Base-by-base conservation (phyloP, 2,329 filamentous ascomycete species). In the Sphaerulina populicola region DNA sequence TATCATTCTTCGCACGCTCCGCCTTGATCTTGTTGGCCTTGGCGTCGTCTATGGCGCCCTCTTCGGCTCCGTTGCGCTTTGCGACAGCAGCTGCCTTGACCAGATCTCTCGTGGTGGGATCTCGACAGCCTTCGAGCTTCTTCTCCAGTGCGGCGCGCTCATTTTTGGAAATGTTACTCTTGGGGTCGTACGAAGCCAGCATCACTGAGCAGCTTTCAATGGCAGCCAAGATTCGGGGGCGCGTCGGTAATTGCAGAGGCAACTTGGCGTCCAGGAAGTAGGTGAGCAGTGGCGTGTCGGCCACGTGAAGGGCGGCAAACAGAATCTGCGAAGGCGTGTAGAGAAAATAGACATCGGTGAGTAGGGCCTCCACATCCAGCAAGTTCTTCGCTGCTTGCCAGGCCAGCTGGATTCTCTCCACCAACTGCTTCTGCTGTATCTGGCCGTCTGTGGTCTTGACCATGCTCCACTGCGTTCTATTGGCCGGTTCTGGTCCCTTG, bases 291-390 rank as follows among this genome's bases (percentile, higher is more conserved):
- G 77, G 79, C 37, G 74, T 71, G 65, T 97, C 91, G 0, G 83
- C 86, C 46, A 94, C 77, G 11, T 84, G 75, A 27, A 96, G 71
- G 0, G 90, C 82, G 0, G 88, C 84, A 53, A 97, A 77, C 82
- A 90, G 90, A 66, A 97, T 94, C 68, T 98, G 93, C 21, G 87
- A 86, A 0, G 93, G 93, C 0, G 91, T 91, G 71, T 87, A 97
- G 69, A 95, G 85, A 71, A 97, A 96, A 72, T 97, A 97, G n/a
- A 81, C 89, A 63, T 98, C 93, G 23, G 91, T 95, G 55, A 96
- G 77, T 45, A 94, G 74, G 0, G 89, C 86, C 51, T 87, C 86
- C 49, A 82, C 85, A 37, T 73, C 71, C 49, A 94, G 78, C 42
- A 88, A 76, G 15, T 83, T 80, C 38, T 86, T 79, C 0, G 90